A percentile compares a stretch with the other conserved stretches of the same genome.
Evolutionary conservation across 129 eudicot genomes (phyloP).

Genomic region (Glebionis coronaria): DNA sequence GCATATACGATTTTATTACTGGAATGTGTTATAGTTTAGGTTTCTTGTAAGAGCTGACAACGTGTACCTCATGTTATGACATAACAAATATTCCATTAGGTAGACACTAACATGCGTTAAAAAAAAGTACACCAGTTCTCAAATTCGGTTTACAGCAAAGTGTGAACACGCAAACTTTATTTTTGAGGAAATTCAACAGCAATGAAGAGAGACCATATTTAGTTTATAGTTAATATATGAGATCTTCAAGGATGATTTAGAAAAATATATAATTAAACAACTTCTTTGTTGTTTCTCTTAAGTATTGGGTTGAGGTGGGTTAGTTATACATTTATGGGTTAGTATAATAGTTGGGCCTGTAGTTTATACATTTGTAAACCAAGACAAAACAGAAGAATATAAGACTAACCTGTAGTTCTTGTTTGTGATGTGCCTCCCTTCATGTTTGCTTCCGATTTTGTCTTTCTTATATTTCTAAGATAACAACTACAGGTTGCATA

Average conservation of each 20-base stretch:
- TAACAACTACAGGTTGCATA: too few relatives aligned
- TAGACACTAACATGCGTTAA: constrained; percentile 71
- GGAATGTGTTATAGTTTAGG: too few relatives aligned
- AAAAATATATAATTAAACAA: constrained; percentile 17
- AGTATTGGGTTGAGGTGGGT: constrained; percentile 11
- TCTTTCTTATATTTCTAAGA: too few relatives aligned
- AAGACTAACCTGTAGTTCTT: too few relatives aligned
- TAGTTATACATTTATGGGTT: neutral
- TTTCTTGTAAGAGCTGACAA: too few relatives aligned
- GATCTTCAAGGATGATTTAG: constrained; percentile 25
- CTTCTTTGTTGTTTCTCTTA: constrained; percentile 24
- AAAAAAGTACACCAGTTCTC: constrained; percentile 67
- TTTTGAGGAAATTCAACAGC: constrained; percentile 19
- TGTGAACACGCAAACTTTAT: constrained; percentile 63
- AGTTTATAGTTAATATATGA: constrained; percentile 22
- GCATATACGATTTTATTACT: too few relatives aligned
- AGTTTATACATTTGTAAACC: too few relatives aligned
- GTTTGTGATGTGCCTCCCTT: too few relatives aligned
- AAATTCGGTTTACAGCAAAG: constrained; percentile 70
- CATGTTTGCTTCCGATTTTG: too few relatives aligned
- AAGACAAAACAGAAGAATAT: too few relatives aligned
- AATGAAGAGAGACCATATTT: constrained; percentile 9
- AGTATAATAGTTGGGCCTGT: neutral
- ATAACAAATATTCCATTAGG: too few relatives aligned
- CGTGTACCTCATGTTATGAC: too few relatives aligned